Evolutionary conservation across 257 asterid genomes (phyloP), one percentile per base, ranked within the genome.

Genomic region (Solanum bukasovii): DNA sequence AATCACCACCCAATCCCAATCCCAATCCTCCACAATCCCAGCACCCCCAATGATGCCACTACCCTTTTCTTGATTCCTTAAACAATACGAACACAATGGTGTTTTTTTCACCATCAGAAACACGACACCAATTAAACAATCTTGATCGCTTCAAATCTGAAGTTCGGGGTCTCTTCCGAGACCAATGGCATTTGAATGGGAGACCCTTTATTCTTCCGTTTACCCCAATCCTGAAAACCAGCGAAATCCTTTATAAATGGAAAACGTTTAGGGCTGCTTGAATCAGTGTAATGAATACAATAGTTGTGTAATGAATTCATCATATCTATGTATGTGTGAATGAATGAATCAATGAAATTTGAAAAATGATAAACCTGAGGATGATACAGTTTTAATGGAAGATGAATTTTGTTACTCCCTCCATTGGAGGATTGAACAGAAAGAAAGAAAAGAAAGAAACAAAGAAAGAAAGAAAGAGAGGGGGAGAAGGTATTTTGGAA

Each of bases 371-470:
- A 27, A 61, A 79, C 33, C 79, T 77, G 87, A 27, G 34, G 46
- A 46, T 71, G 42, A 56, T 56, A 56, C n/a, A 56, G 65, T 71
- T 71, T 70, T 71, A 71, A 71, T 71, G 78, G 40, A 8, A 71
- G 44, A 59, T 46, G 78, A 27, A 35, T 37, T 56, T 56, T 65
- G 84, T 68, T 75, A 85, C 89, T 90, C 90, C 89, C 92, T 90
- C 91, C 67, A 79, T 42, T 79, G 90, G 90, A 87, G 84, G 89
- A 84, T 82, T 87, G 92, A 89, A 87, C 71, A 89, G 27, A 46
- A 82, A 72, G 86, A 44, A 44, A 44, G 52, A 44, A 44, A 44
- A 18, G 3, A 49, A 49, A 49, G 59, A 49, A 5, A 44, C 8
- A 73, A 84, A 74, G 34, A 33, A 33, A 79, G 31, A 87, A 84